Base-by-base conservation (phyloP, 805 yeast genomes). In the Metschnikowia dekortorum region DNA sequence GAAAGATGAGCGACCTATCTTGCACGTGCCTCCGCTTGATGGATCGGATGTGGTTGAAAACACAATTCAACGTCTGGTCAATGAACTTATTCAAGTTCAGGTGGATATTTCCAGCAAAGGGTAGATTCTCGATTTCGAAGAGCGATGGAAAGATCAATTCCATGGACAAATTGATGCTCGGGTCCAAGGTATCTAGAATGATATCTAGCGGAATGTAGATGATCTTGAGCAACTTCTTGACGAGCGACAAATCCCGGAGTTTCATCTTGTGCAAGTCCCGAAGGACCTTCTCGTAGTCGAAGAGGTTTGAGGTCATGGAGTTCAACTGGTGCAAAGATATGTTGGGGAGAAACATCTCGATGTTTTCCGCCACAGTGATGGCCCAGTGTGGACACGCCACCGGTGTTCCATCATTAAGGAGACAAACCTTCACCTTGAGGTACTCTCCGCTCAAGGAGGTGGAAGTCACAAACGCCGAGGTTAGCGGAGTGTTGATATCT, bases 391-490 rank as follows among this genome's bases (percentile, higher is more conserved):
- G 95, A 53, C 90, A 83, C 2, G 87, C 87, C 26, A 92, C 79
- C 0, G 97, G 92, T 0, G 92, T 87, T 9, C 92, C 89, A 70
- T 94, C 98, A 52, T 81, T 78, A 22, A 92, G 75, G 30, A 86
- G 64, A 52, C 89, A 86, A 1, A 92, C 83, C 51, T 79, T 81
- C 16, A 88, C 68, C 42, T 86, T 78, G 39, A 83, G 74, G 63
- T 89, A 94, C 48, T 81, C 84, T 11, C 98, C 98, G 26, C 84
- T 79, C 47, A 94, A 71, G 1, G 97, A 90, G 0, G 97, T 89
- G 0, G 96, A 90, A 0, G 97, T 91, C 13, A 92, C 96, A 62
- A 89, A 82, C 11, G 94, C 84, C 38, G 84, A 76, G 11, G 57
- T 52, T 30, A 49, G 46, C 7, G 58, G 49, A 9, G 45, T 34